Conservation (phyloP, 176 grass and related monocot species). For the Pharus latifolius region DNA sequence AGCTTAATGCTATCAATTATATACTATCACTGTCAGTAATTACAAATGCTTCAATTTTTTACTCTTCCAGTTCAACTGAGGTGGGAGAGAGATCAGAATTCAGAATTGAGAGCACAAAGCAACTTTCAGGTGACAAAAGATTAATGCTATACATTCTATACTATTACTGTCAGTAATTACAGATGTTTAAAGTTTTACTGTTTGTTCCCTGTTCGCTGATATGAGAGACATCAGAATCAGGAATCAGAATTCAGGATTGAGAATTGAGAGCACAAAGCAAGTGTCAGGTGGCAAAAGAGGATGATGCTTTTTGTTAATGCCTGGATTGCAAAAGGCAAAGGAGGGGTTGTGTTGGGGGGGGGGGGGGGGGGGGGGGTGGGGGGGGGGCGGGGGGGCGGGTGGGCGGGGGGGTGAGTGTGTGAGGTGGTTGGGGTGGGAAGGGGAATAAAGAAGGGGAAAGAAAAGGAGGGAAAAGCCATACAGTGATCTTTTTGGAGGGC, state of each 20-base stretch:
- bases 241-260: neutral
- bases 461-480: conserved; percentile 37
- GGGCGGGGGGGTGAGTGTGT: no score
- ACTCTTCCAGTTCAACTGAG: neutral
- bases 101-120: conserved; percentile 7
- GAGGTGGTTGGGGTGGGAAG: no score
- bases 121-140: conserved; percentile 10
- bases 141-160: no score
- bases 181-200: no score
- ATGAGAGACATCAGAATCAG: neutral
- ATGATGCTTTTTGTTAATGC: conserved; percentile 40
- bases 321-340: conserved; percentile 46
- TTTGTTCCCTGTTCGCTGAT: no score
- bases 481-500: conserved; percentile 49
- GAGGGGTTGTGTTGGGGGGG: no score
- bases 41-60: neutral
- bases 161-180: no score
- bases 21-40: no score
- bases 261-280: conserved; percentile 8
- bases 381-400: no score
- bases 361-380: no score
- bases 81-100: no score
- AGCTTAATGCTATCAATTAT: no score
- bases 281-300: conserved; percentile 14
- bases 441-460: conserved; percentile 45